Percentiles rank a stretch among this genome's conserved stretches.
These are phyloP conservation scores for Phytophthora cactorum DNA, from an alignment of 352 stramenopile species.

Conservation along the genomic window DNA sequence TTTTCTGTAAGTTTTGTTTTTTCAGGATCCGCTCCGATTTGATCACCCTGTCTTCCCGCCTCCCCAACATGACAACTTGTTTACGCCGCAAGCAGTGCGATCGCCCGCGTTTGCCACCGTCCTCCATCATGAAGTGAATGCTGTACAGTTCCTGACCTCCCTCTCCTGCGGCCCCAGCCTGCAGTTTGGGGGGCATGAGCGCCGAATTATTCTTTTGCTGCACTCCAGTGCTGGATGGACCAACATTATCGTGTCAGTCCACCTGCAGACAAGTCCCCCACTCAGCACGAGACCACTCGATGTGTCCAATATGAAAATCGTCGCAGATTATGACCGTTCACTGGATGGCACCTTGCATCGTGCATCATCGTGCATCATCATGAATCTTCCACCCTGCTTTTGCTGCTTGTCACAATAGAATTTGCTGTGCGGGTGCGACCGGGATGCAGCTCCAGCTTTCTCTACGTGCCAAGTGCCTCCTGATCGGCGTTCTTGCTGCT, in stretches of 20 bases:
- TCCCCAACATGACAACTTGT: neutral
- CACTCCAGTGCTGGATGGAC: too few species aligned
- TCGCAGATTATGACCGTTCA: constrained; percentile 24
- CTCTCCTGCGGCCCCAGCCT: too few species aligned
- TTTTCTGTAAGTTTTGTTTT: neutral
- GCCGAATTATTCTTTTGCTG: too few species aligned
- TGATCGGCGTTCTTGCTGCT: constrained; percentile 14
- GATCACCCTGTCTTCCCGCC: too few species aligned
- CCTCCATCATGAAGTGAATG: neutral
- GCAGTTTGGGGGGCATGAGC: too few species aligned
- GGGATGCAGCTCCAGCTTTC: constrained; percentile 6
- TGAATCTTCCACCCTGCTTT: constrained; percentile 12
- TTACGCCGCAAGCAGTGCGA: constrained; percentile 1
- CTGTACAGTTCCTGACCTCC: too few species aligned
- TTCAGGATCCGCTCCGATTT: constrained; percentile 3
- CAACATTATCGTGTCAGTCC: too few species aligned
- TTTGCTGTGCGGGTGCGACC: constrained; percentile 12
- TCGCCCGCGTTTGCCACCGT: neutral
- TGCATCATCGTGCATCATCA: constrained; percentile 24
- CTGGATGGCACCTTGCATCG: neutral
- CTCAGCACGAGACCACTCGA: neutral
- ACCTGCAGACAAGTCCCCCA: neutral
- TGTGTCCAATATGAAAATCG: constrained; percentile 9
- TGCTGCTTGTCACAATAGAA: constrained; percentile 21
- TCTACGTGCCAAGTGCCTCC: constrained; percentile 11